Evolutionary conservation across 345 rosid species (phyloP), one percentile per base, ranked within the genome.

Genomic region (Passiflora organensis): DNA sequence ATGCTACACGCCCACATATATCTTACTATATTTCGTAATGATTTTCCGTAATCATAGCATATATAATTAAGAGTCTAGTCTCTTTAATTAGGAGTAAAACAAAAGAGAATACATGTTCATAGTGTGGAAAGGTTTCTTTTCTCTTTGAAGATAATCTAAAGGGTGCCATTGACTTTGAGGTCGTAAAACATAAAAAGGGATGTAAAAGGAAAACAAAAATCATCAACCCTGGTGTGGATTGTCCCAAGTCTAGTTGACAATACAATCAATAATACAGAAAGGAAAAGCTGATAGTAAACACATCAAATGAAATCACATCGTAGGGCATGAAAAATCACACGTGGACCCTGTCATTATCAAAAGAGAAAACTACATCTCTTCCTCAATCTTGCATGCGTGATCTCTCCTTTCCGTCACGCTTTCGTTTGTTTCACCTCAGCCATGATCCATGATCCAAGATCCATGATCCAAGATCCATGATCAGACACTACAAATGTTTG

Each of bases 331-430:
- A 59, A 67, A 46, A 63, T 69, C 80, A 69, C 80, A 82, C 80
- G 81, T 75, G 82, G 81, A 75, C 64, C 56, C 34, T 60, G 60
- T 76, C 56, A 13, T 64, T 43, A 55, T 36, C 51, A 24, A 45
- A 34, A 24, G 25, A 20, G 34, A 3, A 2, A 28, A 28, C 41
- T 42, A 28, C n/a, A 6, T 10, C 6, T 15, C n/a, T 12, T 6
- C 38, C 32, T 12, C 48, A 22, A 13, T 37, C 62, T n/a, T 71
- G 77, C 76, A 74, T 72, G 78, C 75, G 65, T 68, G 73, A 42
- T 34, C 58, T 18, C 59, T 45, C 49, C 52, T 63, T 63, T 54
- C 49, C 85, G 85, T 78, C 87, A 84, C 66, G 87, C 85, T 80
- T 76, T 79, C 83, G 84, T 61, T 59, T 53, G 72, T 48, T 55